These are phyloP conservation scores for Gamsiella multidivaricata DNA, from an alignment of 192 early-diverging fungal species.

Conservation along the genomic window DNA sequence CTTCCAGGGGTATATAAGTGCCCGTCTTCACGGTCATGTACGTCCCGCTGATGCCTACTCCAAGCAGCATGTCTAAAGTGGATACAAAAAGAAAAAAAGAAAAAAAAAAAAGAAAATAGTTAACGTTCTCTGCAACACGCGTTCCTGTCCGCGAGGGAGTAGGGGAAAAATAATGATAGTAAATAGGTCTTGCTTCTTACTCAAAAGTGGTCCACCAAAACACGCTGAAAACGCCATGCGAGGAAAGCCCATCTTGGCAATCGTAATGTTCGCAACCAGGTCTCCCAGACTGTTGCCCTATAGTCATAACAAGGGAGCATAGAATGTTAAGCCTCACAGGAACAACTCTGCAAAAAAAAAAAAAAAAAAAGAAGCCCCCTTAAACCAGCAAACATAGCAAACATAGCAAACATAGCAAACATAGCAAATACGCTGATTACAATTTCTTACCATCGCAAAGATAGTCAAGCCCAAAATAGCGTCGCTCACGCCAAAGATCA, in stretches of 20 bases:
- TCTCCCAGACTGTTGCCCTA: conserved; percentile 88
- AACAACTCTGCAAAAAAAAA: neutral
- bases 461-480: conserved; percentile 86
- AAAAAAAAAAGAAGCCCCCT: too few relatives aligned
- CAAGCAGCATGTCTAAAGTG: conserved; percentile 78
- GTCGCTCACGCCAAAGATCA: conserved; percentile 80
- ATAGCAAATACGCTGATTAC: neutral
- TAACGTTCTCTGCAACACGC: too few relatives aligned
- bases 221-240: conserved; percentile 96
- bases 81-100: neutral
- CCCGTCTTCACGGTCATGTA: conserved; percentile 63
- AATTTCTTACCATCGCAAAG: conserved; percentile 78
- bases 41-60: conserved; percentile 82
- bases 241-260: conserved; percentile 91
- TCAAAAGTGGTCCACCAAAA: conserved; percentile 93
- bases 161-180: too few relatives aligned
- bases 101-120: too few relatives aligned
- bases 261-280: conserved; percentile 91
- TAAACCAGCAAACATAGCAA: too few relatives aligned
- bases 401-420: too few relatives aligned
- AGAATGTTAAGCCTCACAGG: neutral
- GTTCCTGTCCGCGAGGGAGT: too few relatives aligned
- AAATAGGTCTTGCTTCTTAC: too few relatives aligned
- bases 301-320: neutral
- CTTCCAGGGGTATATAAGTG: conserved; percentile 64